Evolutionary conservation across 2,329 filamentous ascomycete genomes (phyloP).

Genomic region (Nothophoma quercina): DNA sequence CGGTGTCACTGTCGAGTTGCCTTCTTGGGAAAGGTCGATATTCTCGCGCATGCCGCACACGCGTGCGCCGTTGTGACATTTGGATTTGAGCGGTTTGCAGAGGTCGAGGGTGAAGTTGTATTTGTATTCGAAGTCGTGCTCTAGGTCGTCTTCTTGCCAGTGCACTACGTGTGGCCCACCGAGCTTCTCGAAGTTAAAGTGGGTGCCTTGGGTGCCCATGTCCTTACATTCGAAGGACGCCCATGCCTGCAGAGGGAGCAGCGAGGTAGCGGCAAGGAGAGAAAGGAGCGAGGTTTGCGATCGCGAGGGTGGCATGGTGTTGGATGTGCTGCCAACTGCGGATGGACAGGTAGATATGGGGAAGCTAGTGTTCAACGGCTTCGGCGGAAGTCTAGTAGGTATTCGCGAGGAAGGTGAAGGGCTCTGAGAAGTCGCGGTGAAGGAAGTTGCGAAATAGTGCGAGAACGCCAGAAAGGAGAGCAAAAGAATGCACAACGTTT

Average conservation of each 20-base stretch:
- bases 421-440: background rate
- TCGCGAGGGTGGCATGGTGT: conserved; percentile 40
- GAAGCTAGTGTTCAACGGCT: conserved; percentile 4
- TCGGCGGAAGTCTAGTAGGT: background rate
- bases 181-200: conserved; percentile 70
- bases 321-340: conserved; percentile 19
- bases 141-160: conserved; percentile 53
- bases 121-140: conserved; percentile 66
- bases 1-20: conserved; percentile 62
- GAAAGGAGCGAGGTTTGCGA: conserved; percentile 34
- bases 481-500: conserved; percentile 7
- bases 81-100: conserved; percentile 69
- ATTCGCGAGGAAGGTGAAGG: background rate
- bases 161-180: conserved; percentile 74
- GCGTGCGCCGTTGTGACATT: conserved; percentile 74
- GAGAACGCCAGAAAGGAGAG: conserved; percentile 1
- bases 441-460: background rate
- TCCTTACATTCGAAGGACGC: conserved; percentile 67
- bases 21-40: conserved; percentile 58
- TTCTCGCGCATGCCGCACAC: conserved; percentile 78
- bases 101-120: conserved; percentile 84
- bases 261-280: conserved; percentile 30
- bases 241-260: conserved; percentile 37
- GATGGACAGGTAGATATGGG: conserved; percentile 8
- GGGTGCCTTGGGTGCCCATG: conserved; percentile 64